Evolutionary conservation across 176 grass and related monocot species (phyloP), one percentile per base, ranked within the genome.

Genomic region (Aegilops tauschii): DNA sequence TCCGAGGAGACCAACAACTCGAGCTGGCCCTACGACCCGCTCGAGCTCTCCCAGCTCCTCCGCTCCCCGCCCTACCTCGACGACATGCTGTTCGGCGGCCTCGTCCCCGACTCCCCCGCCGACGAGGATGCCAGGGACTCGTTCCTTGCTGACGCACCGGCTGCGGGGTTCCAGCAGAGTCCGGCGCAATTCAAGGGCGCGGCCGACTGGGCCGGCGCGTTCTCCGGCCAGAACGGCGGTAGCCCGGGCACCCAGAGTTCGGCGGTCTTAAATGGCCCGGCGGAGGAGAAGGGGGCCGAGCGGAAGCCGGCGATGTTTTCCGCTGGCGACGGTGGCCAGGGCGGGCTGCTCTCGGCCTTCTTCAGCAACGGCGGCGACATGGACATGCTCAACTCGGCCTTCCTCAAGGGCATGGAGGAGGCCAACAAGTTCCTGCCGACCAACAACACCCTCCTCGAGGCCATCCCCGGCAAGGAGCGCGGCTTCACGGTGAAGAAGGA

Each of bases 371-470:
- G 30, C 13, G 66, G 12, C 32, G 59, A 58, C 58, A 56, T 65
- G 84, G 80, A 70, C 29, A 83, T 82, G 80, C 61, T 79, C 62
- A 76, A 84, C 76, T 12, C 34, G 73, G 90, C 90, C 5, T 86
- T 92, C 61, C 73, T 56, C 54, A 74, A 89, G 64, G 87, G 91
- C 23, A 75, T 87, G 80, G 74, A 89, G 34, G 91, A 92, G 25
- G 91, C 84, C 62, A 82, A 21, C 6, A 89, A 87, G 69, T 90
- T 92, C 70, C 17, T 92, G 81, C 91, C 91, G 10, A 77, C 75
- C 27, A 80, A 54, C 68, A 78, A 70, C 40, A 76, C 2, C 70
- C 74, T 87, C 28, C 17, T 52, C 29, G 81, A 85, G 11, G 82
- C 20, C 11, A 72, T 67, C 34, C 40, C 65, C 16, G 4, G 6